Evolutionary conservation across 1,139 yeast genomes (phyloP).

Genomic region (Debaryomyces nepalensis): DNA sequence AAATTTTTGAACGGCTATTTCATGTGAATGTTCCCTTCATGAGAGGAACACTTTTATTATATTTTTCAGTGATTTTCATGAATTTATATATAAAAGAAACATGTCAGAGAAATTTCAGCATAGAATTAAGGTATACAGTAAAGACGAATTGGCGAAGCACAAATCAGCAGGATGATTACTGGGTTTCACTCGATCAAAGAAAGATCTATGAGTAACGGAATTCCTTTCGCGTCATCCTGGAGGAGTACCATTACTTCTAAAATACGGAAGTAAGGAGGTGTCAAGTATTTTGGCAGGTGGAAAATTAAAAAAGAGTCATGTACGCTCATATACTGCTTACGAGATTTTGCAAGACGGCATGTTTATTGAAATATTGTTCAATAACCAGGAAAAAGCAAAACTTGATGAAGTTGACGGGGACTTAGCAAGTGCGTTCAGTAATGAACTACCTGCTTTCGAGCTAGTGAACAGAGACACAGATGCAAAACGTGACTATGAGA

Average conservation of each 20-base stretch:
- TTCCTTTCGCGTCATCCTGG: constrained; percentile 27
- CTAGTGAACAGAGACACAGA: constrained; percentile 4
- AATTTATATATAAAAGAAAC: no score
- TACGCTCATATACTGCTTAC: constrained; percentile 3
- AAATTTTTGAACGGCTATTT: no score
- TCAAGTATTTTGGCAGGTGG: constrained; percentile 12
- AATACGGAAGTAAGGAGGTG: constrained; percentile 30
- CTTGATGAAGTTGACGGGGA: neutral
- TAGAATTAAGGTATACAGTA: no score
- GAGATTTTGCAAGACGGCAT: constrained; percentile 5
- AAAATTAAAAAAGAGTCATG: neutral
- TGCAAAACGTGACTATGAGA: constrained; percentile 4
- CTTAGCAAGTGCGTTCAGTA: constrained; percentile 2
- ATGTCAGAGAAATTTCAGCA: no score
- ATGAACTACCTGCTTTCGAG: constrained; percentile 3
- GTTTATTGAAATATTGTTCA: neutral
- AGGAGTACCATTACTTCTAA: constrained; percentile 23
- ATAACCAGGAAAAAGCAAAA: neutral
- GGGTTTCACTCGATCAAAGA: constrained; percentile 27
- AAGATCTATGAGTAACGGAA: constrained; percentile 27
- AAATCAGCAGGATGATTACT: constrained; percentile 17
- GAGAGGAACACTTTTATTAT: no score
- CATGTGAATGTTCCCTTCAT: no score
- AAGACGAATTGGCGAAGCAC: constrained; percentile 18
- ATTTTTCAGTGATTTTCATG: no score